Evolutionary conservation across 805 yeast genomes (phyloP).

Genomic region (Monosporozyma solicola): DNA sequence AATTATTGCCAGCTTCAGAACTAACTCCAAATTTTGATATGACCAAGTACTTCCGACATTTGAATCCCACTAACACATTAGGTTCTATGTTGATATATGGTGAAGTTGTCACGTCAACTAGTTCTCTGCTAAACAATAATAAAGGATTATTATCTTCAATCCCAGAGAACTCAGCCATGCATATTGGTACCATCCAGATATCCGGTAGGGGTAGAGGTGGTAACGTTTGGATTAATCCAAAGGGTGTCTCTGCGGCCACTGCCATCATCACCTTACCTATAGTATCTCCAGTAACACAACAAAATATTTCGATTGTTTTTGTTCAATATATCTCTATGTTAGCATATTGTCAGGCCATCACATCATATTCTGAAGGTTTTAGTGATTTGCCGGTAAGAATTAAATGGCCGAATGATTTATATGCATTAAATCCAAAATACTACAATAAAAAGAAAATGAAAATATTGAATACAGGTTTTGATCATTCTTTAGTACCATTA

Average conservation of each 20-base stretch:
- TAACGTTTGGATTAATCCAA: conserved; percentile 90
- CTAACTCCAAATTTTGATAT: conserved; percentile 70
- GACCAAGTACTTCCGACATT: conserved; percentile 38
- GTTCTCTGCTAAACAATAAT: conserved; percentile 67
- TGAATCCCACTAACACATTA: conserved; percentile 31
- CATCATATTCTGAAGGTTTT: conserved; percentile 52
- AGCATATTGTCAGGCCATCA: conserved; percentile 73
- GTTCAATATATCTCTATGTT: conserved; percentile 78
- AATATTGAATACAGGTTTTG: conserved; percentile 15
- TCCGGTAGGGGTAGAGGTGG: conserved; percentile 94
- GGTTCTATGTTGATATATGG: conserved; percentile 69
- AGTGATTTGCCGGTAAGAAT: conserved; percentile 68
- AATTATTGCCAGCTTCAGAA: conserved; percentile 39
- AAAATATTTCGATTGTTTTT: conserved; percentile 60
- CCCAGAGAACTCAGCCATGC: conserved; percentile 23
- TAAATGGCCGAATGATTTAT: conserved; percentile 97
- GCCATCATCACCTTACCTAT: conserved; percentile 47
- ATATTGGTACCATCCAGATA: conserved; percentile 72
- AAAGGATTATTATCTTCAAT: conserved; percentile 45
- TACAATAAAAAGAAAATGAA: conserved; percentile 27
- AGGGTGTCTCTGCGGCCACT: conserved; percentile 82
- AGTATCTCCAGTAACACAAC: conserved; percentile 35
- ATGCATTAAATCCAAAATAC: conserved; percentile 58
- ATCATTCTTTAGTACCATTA: conserved; percentile 31
- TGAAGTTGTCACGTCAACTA: conserved; percentile 87